Percentiles rank a stretch among this genome's conserved stretches.
Conservation (phyloP, 1,284 basidiomycete species). For the Ustilago loliicola region DNA sequence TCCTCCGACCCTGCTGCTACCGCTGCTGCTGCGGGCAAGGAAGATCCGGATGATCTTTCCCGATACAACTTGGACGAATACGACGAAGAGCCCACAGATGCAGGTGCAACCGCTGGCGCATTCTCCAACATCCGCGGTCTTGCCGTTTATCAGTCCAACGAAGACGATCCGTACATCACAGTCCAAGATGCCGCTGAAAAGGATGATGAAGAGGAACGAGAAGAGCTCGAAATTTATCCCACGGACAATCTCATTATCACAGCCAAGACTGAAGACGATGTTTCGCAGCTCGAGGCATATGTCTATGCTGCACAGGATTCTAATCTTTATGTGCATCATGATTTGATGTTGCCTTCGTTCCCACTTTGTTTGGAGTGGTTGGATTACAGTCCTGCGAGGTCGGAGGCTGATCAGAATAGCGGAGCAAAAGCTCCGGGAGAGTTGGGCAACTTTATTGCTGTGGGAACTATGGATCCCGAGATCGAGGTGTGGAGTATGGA, state of each 20-base stretch:
- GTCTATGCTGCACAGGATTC: slow-evolving; percentile 64
- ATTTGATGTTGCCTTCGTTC: slow-evolving; percentile 96
- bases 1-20: slow-evolving; percentile 72
- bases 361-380: slow-evolving; percentile 99
- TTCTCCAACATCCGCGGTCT: slow-evolving; percentile 97
- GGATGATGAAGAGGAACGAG: slow-evolving; percentile 83
- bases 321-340: slow-evolving; percentile 96
- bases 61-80: slow-evolving; percentile 94
- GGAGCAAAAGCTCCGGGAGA: slow-evolving; percentile 67
- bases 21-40: slow-evolving; percentile 71
- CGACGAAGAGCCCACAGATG: slow-evolving; percentile 79
- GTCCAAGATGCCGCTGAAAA: slow-evolving; percentile 80
- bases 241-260: slow-evolving; percentile 92
- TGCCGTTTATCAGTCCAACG: slow-evolving; percentile 88
- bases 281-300: slow-evolving; percentile 86
- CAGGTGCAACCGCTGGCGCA: slow-evolving; percentile 76
- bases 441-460: slow-evolving; percentile 92
- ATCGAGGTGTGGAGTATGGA: slow-evolving; percentile 99
- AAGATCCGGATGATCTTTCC: slow-evolving; percentile 82
- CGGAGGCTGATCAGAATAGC: slow-evolving; percentile 41
- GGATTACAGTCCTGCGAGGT: slow-evolving; percentile 82
- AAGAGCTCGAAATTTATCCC: slow-evolving; percentile 89
- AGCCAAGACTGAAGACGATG: slow-evolving; percentile 96
- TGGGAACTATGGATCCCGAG: slow-evolving; percentile 96
- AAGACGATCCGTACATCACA: slow-evolving; percentile 97